Evolutionary conservation across 2,329 filamentous ascomycete species (phyloP), one percentile per base, ranked within the genome.

Genomic region (Monosporascus sp.): DNA sequence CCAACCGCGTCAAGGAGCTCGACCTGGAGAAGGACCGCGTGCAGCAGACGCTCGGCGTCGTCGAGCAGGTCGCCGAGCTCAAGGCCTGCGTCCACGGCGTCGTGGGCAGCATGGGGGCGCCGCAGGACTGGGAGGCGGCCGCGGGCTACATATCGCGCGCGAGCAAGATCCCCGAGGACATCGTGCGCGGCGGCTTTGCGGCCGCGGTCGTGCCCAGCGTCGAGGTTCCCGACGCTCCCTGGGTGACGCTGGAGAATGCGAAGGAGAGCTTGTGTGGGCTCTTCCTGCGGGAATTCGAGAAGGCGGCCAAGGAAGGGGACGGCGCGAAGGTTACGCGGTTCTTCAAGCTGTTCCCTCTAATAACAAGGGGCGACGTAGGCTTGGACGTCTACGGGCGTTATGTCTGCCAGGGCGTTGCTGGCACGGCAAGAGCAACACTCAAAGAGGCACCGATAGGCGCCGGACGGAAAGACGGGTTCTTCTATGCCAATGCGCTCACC

Each of bases 81-180:
- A 97, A 97, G 74, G 90, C 94, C 8, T 99, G 94, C 69, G 90
- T 97, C 37, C 84, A 97, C 56, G 94, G 94, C 44, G 92, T 97
- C 11, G 86, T 93, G 26, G 94, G 92, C 19, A 95, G 90, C 55
- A 99, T 99, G 94, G 94, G 93, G 36, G 93, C 92, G 5, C 91
- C 94, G 43, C 94, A 99, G 71, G 94, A 99, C 74, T 99, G 94
- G 94, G 94, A 99, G 72, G 94, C 91, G 3, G 94, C 94, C 3
- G 94, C 94, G 2, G 88, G 83, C 47, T 97, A 97, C 70, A 81
- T 99, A 54, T 84, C 88, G 58, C 84, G 93, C 45, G 92, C 94
- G 7, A 85, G 85, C 56, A 85, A 88, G 61, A 85, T 99, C 14
- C 92, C 93, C 0, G 80, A 85, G 49, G 79, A 87, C 1, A 93